These are phyloP conservation scores for Aspergillus hortae DNA, from an alignment of 2,329 filamentous ascomycete genomes.

Conservation along the genomic window DNA sequence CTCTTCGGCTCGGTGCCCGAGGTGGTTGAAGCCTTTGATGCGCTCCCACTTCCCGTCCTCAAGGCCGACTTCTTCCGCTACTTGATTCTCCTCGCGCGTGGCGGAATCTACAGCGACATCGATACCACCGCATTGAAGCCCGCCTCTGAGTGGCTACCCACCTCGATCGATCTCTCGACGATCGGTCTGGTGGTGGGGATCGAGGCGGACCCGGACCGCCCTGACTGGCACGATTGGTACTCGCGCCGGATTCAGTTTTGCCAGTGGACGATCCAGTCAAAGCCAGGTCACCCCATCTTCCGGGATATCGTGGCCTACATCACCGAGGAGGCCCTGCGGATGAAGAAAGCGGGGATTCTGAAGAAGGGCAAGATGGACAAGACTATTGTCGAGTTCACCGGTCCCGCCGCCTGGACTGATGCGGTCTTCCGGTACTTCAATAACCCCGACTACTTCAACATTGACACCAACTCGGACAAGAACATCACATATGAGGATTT, in stretches of 20 bases:
- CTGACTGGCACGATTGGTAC: conserved; percentile 95
- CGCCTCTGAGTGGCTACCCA: conserved; percentile 82
- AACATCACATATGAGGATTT: conserved; percentile 86
- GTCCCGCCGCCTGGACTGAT: conserved; percentile 93
- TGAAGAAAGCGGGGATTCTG: conserved; percentile 66
- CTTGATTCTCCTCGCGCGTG: conserved; percentile 70
- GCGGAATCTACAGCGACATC: conserved; percentile 86
- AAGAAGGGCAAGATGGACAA: conserved; percentile 60
- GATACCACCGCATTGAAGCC: conserved; percentile 83
- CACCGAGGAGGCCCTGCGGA: conserved; percentile 72
- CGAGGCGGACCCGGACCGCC: conserved; percentile 89
- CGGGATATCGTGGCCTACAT: conserved; percentile 83
- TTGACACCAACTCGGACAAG: conserved; percentile 59
- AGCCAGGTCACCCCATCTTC: conserved; percentile 88
- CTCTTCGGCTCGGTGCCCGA: conserved; percentile 81
- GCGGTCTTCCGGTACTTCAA: conserved; percentile 91
- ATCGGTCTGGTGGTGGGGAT: conserved; percentile 91
- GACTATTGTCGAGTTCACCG: conserved; percentile 88
- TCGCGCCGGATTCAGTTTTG: conserved; percentile 95
- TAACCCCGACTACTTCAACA: conserved; percentile 81
- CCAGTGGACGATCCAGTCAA: conserved; percentile 97
- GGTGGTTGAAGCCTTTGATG: conserved; percentile 70
- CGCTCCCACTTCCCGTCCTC: conserved; percentile 69
- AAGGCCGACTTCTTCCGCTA: conserved; percentile 78
- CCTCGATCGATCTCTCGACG: conserved; percentile 68